These are phyloP conservation scores for Solanum clarkiae DNA, from an alignment of 257 asterid species.

Conservation along the genomic window DNA sequence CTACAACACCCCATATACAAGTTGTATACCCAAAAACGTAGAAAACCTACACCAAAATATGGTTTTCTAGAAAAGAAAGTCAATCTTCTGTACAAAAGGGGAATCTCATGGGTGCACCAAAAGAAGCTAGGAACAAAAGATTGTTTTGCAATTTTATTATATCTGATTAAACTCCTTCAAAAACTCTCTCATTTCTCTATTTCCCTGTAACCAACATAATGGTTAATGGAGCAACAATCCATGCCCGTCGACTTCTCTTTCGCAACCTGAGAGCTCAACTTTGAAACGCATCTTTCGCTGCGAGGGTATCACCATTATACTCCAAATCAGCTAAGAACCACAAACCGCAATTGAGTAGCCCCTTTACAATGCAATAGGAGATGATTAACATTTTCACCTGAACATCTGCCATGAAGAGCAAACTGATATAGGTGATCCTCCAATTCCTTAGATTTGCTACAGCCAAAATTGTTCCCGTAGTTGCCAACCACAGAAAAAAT, in stretches of 20 bases:
- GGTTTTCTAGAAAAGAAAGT: background rate
- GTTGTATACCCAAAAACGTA: background rate
- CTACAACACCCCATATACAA: background rate
- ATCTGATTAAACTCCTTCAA: background rate
- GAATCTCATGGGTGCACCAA: background rate
- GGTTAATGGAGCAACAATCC: background rate
- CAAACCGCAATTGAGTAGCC: background rate
- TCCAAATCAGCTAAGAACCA: background rate
- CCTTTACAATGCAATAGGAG: background rate
- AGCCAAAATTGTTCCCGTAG: background rate
- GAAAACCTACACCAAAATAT: background rate
- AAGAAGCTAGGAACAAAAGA: background rate
- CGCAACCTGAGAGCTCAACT: background rate
- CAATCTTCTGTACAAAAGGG: background rate
- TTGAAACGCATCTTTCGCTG: background rate
- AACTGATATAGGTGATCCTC: background rate
- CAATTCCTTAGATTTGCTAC: background rate
- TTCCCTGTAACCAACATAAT: background rate
- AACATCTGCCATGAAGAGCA: background rate
- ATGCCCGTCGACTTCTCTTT: background rate
- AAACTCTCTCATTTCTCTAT: background rate
- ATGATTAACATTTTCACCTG: background rate
- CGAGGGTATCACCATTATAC: background rate
- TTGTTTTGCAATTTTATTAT: background rate
- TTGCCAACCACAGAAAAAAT: background rate